These are phyloP conservation scores for Rhodosorus marinus DNA, from an alignment of 23 red algal species.

Conservation along the genomic window DNA sequence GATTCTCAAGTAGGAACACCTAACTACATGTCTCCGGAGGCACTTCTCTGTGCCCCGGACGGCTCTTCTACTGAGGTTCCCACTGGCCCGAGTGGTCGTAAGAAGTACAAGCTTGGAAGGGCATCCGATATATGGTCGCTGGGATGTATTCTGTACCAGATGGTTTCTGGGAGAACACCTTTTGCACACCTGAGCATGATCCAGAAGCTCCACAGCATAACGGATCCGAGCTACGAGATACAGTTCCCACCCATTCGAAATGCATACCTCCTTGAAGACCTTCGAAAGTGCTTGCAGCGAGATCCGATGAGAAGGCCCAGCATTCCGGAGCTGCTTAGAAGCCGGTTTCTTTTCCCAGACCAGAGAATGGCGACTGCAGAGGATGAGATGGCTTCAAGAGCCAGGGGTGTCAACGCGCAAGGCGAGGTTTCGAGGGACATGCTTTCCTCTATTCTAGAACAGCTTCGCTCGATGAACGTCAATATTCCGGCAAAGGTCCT, in stretches of 20 bases:
- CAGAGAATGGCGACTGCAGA: no score
- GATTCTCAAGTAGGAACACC: conserved; percentile 80
- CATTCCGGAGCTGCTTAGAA: conserved; percentile 29
- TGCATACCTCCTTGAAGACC: conserved; percentile 15
- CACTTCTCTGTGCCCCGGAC: conserved; percentile 12
- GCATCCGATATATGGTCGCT: conserved; percentile 94
- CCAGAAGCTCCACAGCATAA: conserved; percentile 74
- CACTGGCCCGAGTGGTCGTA: not conserved
- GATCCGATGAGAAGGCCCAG: conserved; percentile 40
- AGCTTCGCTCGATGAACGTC: not conserved
- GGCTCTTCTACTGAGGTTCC: not conserved
- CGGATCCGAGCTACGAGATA: conserved; percentile 44
- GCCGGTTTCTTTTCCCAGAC: conserved; percentile 6
- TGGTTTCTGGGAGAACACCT: conserved; percentile 74
- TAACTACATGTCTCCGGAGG: conserved; percentile 98
- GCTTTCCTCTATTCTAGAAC: not conserved
- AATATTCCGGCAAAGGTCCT: not conserved
- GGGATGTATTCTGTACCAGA: conserved; percentile 87
- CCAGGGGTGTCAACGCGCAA: no score
- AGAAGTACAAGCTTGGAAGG: conserved; percentile 44
- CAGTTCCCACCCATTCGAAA: conserved; percentile 13
- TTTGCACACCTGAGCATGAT: conserved; percentile 83
- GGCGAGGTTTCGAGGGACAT: not conserved
- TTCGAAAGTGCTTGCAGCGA: conserved; percentile 44
- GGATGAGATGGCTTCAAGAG: no score